Percentiles rank a stretch among this genome's conserved stretches.
These are phyloP conservation scores for Aurinia saxatilis DNA, from an alignment of 345 rosid species.

Conservation along the genomic window DNA sequence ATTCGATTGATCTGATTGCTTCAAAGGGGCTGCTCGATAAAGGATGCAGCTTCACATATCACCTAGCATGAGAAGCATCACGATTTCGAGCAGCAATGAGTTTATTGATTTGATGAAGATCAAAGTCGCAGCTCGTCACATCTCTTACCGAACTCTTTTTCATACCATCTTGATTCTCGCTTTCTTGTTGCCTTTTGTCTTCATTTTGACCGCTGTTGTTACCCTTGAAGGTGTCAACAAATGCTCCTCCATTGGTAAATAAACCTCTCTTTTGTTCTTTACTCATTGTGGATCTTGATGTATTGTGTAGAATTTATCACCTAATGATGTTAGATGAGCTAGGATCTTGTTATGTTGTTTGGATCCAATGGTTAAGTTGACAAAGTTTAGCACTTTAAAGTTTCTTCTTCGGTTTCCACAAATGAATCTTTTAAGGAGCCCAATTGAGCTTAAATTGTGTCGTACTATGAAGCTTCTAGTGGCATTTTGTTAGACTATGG, in stretches of 20 bases:
- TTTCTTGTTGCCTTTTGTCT: constrained; percentile 94
- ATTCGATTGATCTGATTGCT: constrained; percentile 11
- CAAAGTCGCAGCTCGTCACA: constrained; percentile 99
- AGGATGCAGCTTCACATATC: constrained; percentile 99
- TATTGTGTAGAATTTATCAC: neutral
- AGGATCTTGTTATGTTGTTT: neutral
- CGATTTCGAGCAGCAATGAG: constrained; percentile 95
- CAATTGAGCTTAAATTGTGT: neutral
- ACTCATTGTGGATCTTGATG: neutral
- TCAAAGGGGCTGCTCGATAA: constrained; percentile 55
- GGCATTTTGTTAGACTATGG: neutral
- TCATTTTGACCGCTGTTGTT: constrained; percentile 95
- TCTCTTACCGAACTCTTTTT: constrained; percentile 94
- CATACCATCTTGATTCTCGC: constrained; percentile 95
- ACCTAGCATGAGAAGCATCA: constrained; percentile 99
- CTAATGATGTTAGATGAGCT: neutral
- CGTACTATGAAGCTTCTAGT: no score
- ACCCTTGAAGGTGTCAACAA: constrained; percentile 99
- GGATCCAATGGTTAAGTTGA: neutral
- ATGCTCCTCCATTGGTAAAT: constrained; percentile 95
- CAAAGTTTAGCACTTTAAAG: neutral
- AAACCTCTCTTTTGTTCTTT: neutral
- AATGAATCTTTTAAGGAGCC: neutral
- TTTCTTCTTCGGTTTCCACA: neutral
- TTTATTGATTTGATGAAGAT: constrained; percentile 99